phyloP scores from a whole-genome alignment of 306 rosid genomes.

The Dryas drummondii region DNA sequence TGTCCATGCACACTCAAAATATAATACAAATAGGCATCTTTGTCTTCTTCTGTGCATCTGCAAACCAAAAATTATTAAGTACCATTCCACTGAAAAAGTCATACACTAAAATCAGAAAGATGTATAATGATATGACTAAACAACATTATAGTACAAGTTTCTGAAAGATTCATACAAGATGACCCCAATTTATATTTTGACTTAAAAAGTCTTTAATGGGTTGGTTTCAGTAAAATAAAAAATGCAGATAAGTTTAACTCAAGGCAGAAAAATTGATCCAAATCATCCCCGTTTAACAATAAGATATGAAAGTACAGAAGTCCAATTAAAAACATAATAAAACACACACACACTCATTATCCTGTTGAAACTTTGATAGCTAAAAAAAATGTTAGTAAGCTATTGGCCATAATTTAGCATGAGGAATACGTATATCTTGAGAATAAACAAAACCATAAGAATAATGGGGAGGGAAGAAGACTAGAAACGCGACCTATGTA shows the following conservation, averaged over 20 bases:
- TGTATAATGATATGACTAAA: not conserved
- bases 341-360: no score
- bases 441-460: no score
- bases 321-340: not conserved
- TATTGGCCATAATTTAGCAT: no score
- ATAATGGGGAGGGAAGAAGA: no score
- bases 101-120: not conserved
- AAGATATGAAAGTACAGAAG: not conserved
- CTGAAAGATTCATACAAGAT: not conserved
- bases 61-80: conserved; percentile 31
- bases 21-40: conserved; percentile 90
- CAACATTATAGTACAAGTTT: not conserved
- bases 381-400: no score
- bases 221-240: not conserved
- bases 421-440: no score
- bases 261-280: not conserved
- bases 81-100: not conserved
- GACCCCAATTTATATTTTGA: no score
- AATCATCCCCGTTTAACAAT: not conserved
- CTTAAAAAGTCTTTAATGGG: no score
- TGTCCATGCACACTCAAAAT: conserved; percentile 78
- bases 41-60: conserved; percentile 97
- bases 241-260: not conserved
- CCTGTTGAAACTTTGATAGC: no score
- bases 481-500: no score